Conservation (phyloP, 768 basidiomycete genomes). For the Lentinula guzmanii region DNA sequence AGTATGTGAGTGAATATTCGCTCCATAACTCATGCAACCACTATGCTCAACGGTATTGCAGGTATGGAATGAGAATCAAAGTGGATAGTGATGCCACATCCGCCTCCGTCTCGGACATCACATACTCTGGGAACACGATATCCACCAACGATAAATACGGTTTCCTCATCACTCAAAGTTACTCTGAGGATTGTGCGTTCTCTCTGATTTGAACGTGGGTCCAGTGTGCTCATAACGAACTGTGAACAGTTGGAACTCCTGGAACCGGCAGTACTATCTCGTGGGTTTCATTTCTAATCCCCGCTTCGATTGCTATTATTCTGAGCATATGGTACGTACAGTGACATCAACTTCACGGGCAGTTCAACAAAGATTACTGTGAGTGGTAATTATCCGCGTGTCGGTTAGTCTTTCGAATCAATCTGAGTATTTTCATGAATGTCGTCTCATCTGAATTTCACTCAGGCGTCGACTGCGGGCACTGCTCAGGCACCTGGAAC, state of each 20-base stretch:
- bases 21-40: too few species aligned
- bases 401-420: not conserved
- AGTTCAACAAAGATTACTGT: not conserved
- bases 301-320: not conserved
- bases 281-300: not conserved
- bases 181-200: constrained; percentile 11
- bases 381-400: not conserved
- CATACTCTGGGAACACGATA: constrained; percentile 31
- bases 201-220: too few species aligned
- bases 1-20: constrained; percentile 19
- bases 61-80: constrained; percentile 6
- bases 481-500: constrained; percentile 5
- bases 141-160: constrained; percentile 28
- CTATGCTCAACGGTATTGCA: not conserved
- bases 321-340: not conserved
- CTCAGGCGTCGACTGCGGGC: constrained; percentile 4
- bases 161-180: constrained; percentile 33
- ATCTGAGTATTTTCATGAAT: too few species aligned
- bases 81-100: constrained; percentile 19
- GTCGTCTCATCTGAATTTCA: too few species aligned
- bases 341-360: constrained; percentile 1
- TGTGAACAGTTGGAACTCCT: constrained; percentile 28
- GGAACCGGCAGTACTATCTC: constrained; percentile 37
- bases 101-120: constrained; percentile 27
- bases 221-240: not conserved